Conservation (phyloP, 306 rosid species). For the Chamaecrista fasciculata region DNA sequence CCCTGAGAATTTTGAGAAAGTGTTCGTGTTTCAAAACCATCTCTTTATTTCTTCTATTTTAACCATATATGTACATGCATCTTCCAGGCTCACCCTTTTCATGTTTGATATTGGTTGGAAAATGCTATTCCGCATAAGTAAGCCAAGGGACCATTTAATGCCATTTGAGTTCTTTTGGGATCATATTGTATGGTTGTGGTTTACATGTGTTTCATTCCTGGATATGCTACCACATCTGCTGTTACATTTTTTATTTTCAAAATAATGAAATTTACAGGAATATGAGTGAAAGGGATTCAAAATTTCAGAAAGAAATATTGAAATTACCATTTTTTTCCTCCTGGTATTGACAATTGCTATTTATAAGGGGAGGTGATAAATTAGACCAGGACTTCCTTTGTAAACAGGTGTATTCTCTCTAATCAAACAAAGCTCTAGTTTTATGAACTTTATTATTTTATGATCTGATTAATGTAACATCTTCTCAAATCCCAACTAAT, state of each 20-base stretch:
- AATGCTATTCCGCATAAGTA: not conserved
- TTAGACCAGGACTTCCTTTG: not conserved
- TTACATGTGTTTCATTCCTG: not conserved
- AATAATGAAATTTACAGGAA: not conserved
- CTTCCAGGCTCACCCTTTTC: not conserved
- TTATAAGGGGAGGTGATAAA: not conserved
- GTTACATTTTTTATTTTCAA: not conserved
- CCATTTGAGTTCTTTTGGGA: not conserved
- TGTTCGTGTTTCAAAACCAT: constrained; percentile 50
- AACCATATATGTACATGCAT: not conserved
- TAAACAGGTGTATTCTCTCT: not conserved
- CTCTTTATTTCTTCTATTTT: not conserved
- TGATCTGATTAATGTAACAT: not conserved
- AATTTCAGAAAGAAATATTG: not conserved
- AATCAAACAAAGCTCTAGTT: not conserved
- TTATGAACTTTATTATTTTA: not conserved
- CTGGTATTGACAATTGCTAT: not conserved
- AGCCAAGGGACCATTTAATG: not conserved
- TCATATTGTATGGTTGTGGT: not conserved
- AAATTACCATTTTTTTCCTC: not conserved
- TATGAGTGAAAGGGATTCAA: not conserved
- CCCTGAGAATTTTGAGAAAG: constrained; percentile 75
- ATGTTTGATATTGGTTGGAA: not conserved
- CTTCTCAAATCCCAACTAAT: too few species aligned
- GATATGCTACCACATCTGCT: not conserved